Percentiles rank a stretch among this genome's conserved stretches.
Conservation (phyloP, 176 grass and related monocot species). For the Pontederia crassipes region DNA sequence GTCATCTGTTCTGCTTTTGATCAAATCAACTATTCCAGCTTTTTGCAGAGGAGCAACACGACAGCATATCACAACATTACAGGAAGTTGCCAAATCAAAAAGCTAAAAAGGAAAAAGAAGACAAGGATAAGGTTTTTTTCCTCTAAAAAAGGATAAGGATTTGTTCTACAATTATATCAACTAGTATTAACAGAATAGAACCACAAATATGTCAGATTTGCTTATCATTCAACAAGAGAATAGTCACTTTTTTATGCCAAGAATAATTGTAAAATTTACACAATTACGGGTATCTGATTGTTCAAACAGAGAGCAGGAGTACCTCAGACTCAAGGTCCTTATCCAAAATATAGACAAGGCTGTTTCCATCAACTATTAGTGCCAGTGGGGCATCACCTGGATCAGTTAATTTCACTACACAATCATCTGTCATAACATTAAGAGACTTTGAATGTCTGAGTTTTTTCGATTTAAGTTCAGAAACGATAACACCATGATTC, state of each 20-base stretch:
- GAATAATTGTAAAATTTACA: no score
- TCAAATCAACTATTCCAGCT: constrained; percentile 11
- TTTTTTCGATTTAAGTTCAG: constrained; percentile 31
- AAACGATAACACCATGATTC: constrained; percentile 21
- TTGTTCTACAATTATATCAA: constrained; percentile 9
- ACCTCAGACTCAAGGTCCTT: constrained; percentile 97
- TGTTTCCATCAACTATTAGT: constrained; percentile 11
- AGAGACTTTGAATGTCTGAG: constrained; percentile 33
- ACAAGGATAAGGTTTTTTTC: background rate
- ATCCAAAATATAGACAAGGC: constrained; percentile 20
- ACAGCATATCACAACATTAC: constrained; percentile 2
- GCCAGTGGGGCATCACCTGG: constrained; percentile 31
- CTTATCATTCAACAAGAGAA: no score
- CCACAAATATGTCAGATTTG: no score
- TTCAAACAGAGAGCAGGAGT: constrained; percentile 1
- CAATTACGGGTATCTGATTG: no score
- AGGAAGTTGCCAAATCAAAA: constrained; percentile 8
- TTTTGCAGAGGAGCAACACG: constrained; percentile 21
- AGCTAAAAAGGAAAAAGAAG: constrained; percentile 9
- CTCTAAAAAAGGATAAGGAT: background rate
- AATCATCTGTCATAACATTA: constrained; percentile 24
- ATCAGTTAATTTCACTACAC: constrained; percentile 20
- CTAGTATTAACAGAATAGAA: background rate
- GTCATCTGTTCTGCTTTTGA: constrained; percentile 2
- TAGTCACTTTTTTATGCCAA: no score